Conservation (phyloP, 139 green algal species). For the Chlamydomonas eustigma region DNA sequence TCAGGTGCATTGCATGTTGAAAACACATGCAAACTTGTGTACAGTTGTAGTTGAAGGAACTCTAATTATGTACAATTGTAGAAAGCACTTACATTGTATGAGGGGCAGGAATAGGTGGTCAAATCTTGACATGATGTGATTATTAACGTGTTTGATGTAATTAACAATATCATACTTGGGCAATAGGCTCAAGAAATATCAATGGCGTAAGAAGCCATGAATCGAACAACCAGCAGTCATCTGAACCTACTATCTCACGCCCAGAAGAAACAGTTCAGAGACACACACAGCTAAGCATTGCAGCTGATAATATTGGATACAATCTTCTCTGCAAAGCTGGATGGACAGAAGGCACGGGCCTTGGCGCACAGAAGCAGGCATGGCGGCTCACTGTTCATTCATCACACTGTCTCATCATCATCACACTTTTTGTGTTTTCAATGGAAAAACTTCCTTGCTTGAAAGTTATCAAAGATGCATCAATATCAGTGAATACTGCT, state of each 20-base stretch:
- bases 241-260: neutral
- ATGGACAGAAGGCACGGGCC: slow-evolving; percentile 42
- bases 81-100: too few species aligned
- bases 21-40: neutral
- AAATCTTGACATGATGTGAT: too few species aligned
- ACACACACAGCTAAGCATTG: neutral
- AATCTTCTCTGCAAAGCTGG: slow-evolving; percentile 52
- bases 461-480: neutral
- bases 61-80: too few species aligned
- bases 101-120: too few species aligned
- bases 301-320: slow-evolving; percentile 22
- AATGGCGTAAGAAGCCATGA: neutral
- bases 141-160: too few species aligned
- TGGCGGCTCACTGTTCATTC: neutral
- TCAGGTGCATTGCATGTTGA: neutral
- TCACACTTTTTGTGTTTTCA: neutral
- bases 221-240: neutral
- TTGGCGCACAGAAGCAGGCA: slow-evolving; percentile 39
- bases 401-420: neutral
- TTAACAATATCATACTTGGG: too few species aligned
- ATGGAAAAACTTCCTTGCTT: neutral
- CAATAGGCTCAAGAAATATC: neutral
- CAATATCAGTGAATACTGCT: neutral
- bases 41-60: too few species aligned
- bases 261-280: neutral